Conservation (phyloP, 2,329 filamentous ascomycete species). For the Trichophyton equinum region DNA sequence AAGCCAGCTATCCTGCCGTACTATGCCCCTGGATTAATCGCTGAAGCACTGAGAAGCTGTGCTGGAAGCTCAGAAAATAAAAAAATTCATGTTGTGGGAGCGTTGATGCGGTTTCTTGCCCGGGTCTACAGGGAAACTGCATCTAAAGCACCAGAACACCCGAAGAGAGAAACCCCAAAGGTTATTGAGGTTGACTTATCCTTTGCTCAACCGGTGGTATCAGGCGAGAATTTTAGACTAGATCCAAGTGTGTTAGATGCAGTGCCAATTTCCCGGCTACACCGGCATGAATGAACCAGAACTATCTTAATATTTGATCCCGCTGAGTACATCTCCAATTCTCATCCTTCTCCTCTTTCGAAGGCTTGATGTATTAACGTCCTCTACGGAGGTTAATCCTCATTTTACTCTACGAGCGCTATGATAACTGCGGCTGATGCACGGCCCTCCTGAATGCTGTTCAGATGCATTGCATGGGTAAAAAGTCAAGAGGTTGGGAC, state of each 20-base stretch:
- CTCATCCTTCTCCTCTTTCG: neutral
- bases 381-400: neutral
- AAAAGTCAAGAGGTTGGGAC: neutral
- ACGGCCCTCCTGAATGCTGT: neutral
- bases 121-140: neutral
- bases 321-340: neutral
- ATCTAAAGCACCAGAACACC: neutral
- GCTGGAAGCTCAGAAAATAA: neutral
- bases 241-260: neutral
- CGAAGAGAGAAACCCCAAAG: neutral
- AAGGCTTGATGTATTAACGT: neutral
- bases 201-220: neutral
- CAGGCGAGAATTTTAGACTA: neutral
- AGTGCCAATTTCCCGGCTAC: neutral
- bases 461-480: neutral
- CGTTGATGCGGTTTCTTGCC: conserved; percentile 3
- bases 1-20: conserved; percentile 1
- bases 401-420: neutral
- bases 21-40: conserved; percentile 1
- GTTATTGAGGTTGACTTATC: neutral
- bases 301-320: neutral
- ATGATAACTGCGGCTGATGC: neutral
- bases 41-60: neutral
- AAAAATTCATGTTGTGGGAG: neutral
- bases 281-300: neutral